Evolutionary conservation across 176 grass and related monocot species (phyloP).

Genomic region (Rhynchospora tenuis): DNA sequence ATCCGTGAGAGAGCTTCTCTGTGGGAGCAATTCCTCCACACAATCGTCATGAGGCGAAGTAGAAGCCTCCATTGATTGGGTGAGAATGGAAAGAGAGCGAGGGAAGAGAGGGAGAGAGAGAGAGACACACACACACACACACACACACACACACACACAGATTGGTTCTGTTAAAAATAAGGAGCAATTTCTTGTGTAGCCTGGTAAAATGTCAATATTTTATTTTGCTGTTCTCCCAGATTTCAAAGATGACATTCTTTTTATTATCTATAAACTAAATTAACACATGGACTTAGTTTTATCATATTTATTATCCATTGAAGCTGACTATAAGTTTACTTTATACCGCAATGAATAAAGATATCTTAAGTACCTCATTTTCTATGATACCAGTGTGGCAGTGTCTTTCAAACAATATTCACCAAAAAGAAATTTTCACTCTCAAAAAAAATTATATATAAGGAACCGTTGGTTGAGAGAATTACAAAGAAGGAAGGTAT

Average conservation of each 20-base stretch:
- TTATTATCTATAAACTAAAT: too few relatives aligned
- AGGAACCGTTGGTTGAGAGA: not conserved
- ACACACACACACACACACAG: too few relatives aligned
- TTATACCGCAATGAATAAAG: not conserved
- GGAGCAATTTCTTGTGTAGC: not conserved
- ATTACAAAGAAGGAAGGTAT: not conserved
- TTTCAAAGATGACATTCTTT: too few relatives aligned
- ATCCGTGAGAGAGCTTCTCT: constrained; percentile 4
- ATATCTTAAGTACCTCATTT: not conserved
- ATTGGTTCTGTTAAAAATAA: not conserved
- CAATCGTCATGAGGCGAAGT: not conserved
- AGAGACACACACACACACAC: too few relatives aligned
- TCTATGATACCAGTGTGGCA: not conserved
- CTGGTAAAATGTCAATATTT: not conserved
- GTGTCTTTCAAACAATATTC: not conserved
- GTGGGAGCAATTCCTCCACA: not conserved
- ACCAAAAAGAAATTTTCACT: too few relatives aligned
- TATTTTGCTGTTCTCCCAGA: not conserved
- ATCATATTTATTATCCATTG: not conserved
- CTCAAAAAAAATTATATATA: too few relatives aligned
- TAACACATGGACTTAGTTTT: too few relatives aligned
- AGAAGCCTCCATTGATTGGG: constrained; percentile 12
- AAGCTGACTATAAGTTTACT: not conserved
- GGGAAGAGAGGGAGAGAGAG: not conserved
- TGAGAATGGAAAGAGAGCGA: not conserved